Evolutionary conservation across 495 filamentous ascomycete species (phyloP), one percentile per base, ranked within the genome.

Genomic region (Xeromyces bisporus): DNA sequence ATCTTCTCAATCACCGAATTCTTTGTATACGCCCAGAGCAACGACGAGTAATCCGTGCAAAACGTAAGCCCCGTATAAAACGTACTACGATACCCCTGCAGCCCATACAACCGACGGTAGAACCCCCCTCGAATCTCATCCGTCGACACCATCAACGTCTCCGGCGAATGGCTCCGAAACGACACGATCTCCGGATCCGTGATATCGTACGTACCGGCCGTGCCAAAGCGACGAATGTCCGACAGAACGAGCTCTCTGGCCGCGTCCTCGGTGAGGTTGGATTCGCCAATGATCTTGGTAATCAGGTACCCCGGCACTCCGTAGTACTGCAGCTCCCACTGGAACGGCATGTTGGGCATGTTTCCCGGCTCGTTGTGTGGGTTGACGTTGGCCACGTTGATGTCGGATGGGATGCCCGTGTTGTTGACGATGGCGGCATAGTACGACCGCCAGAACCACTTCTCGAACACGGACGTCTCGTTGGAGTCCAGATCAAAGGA

Each of bases 11-110:
- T n/a, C n/a, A n/a, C n/a, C n/a, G n/a, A n/a, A n/a, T n/a, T n/a
- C n/a, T n/a, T n/a, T n/a, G n/a, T n/a, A n/a, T n/a, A n/a, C n/a
- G n/a, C n/a, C n/a, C n/a, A n/a, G n/a, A n/a, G n/a, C n/a, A n/a
- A n/a, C n/a, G n/a, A n/a, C n/a, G n/a, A n/a, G n/a, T n/a, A n/a
- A n/a, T n/a, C n/a, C n/a, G n/a, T n/a, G n/a, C n/a, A n/a, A n/a
- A n/a, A n/a, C n/a, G n/a, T n/a, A n/a, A n/a, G n/a, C n/a, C 49
- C 49, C 8, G 47, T 48, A 28, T 47, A 56, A 44, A 44, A 56
- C 12, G 47, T 53, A 20, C 29, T 34, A 25, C 40, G 26, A 15
- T 42, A 31, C 12, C 49, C 51, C 35, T 56, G 51, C 8, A 56
- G 36, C 7, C 21, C 39, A 15, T 56, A 38, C 17, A 55, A 20